Evolutionary conservation across 305 asterid species (phyloP).

Genomic region (Stenogyne calaminthoides): DNA sequence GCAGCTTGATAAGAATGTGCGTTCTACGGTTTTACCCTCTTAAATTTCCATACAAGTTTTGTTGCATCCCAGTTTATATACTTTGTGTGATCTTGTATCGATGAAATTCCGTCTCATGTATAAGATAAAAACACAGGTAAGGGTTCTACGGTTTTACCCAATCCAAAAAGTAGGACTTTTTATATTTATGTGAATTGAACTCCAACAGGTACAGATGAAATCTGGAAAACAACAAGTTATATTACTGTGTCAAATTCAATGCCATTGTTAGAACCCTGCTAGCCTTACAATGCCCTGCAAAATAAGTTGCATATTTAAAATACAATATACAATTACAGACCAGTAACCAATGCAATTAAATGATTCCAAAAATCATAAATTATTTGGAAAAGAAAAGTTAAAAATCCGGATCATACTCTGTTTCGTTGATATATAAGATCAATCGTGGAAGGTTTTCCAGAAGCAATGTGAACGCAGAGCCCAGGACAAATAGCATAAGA

Average conservation of each 20-base stretch:
- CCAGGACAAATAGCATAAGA: constrained; percentile 61
- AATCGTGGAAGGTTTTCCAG: constrained; percentile 81
- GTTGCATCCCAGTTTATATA: too few relatives aligned
- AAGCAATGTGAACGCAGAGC: constrained; percentile 61
- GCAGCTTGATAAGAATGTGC: too few relatives aligned
- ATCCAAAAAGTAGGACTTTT: background rate
- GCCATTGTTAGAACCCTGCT: background rate
- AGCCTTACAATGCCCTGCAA: background rate
- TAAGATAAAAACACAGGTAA: too few relatives aligned
- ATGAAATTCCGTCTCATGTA: too few relatives aligned
- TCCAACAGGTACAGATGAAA: background rate
- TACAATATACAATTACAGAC: background rate
- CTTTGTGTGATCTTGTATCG: too few relatives aligned
- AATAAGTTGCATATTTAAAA: background rate
- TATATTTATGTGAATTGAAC: too few relatives aligned
- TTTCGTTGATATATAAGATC: constrained; percentile 51
- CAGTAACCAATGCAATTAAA: background rate
- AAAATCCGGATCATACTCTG: constrained; percentile 23
- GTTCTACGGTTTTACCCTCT: too few relatives aligned
- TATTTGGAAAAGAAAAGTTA: background rate
- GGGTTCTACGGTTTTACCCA: background rate
- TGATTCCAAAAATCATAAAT: background rate
- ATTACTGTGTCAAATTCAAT: background rate
- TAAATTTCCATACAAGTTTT: too few relatives aligned
- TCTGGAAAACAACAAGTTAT: too few relatives aligned